Evolutionary conservation across 2,329 filamentous ascomycete genomes (phyloP), one percentile per base, ranked within the genome.

Genomic region (Botrytis tulipae): DNA sequence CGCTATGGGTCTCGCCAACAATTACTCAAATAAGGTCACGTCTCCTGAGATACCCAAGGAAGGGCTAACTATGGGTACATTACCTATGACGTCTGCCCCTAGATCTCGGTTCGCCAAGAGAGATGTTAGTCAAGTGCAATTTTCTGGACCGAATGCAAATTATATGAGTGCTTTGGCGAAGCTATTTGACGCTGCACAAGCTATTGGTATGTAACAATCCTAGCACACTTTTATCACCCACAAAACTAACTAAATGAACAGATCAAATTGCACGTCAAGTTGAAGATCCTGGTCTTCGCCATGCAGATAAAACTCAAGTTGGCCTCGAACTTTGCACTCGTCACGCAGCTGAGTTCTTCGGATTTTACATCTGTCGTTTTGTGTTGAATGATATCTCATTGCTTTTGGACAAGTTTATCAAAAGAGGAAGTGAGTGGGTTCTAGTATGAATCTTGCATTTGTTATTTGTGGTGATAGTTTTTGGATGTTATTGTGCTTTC

Each of bases 241-340:
- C 29, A n/a, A 32, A 71, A 59, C 79, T 84, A 74, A 84, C 76
- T 42, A 51, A 74, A 67, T 40, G 6, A 37, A 1, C 72, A 97
- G 94, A 98, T 86, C 93, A 97, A 89, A 95, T 98, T 82, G 94
- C 95, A 71, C 92, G 95, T 77, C 95, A 98, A 85, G 94, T 98
- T 65, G 95, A 98, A 81, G 95, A 98, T 80, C 95, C 95, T 9
- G 95, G 95, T 16, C 88, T 98, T 72, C 93, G 93, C 78, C 93
- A 96, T 83, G 94, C 94, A 29, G 95, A 95, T 78, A 94, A 94
- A 79, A 98, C 96, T 14, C 95, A 98, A 81, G 95, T 99, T 71
- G 96, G 96, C 16, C 88, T 99, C 48, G 96, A 99, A 83, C 88
- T 99, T 59, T 96, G 94, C 81, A 94, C 94, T 51, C 90, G 95